Base-by-base conservation (phyloP, 2,329 filamentous ascomycete species). In the Claviceps sp. region DNA sequence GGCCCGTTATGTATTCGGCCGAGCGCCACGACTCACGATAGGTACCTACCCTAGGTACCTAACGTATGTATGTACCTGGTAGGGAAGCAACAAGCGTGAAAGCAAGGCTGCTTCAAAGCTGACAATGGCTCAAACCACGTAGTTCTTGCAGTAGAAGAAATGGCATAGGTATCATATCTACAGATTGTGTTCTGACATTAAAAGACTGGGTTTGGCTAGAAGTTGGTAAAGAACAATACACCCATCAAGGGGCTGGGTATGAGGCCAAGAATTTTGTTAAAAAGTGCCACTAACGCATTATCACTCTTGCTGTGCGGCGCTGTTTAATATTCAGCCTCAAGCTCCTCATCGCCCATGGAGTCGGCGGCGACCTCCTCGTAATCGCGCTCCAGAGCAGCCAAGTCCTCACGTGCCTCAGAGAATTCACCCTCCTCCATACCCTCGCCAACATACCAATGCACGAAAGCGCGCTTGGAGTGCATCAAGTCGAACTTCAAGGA, bases 341-440 rank as follows among this genome's bases (percentile, higher is more conserved):
- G 75, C 66, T 90, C 88, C 63, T 94, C 90, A 58, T 82, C 86
- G 68, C 90, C 90, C 63, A 95, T 74, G 57, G 89, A 95, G 74
- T 97, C 91, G 65, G 88, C 88, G 59, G 89, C 91, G 67, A 97
- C 93, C 76, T 98, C 93, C 76, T 96, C 91, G 76, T 98, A 98
- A 71, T 98, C 91, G 62, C 90, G 85, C 82, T 98, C 93, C 58
- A 98, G 81, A 62, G 93, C 93, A 70, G 93, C 93, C 71, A 98
- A 77, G 76, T 98, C 93, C 77, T 98, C 93, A 71, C 93, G 90
- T 59, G 93, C 93, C 79, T 98, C 93, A 53, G 88, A 95, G 82
- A 98, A 98, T 75, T 98, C 93, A 73, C 93, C 93, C 74, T 98
- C 93, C 81, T 98, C 93, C 93, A 98, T 98, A 83, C 93, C 93